phyloP scores from a whole-genome alignment of 805 yeast species.

The Kuraishia piskuri region DNA sequence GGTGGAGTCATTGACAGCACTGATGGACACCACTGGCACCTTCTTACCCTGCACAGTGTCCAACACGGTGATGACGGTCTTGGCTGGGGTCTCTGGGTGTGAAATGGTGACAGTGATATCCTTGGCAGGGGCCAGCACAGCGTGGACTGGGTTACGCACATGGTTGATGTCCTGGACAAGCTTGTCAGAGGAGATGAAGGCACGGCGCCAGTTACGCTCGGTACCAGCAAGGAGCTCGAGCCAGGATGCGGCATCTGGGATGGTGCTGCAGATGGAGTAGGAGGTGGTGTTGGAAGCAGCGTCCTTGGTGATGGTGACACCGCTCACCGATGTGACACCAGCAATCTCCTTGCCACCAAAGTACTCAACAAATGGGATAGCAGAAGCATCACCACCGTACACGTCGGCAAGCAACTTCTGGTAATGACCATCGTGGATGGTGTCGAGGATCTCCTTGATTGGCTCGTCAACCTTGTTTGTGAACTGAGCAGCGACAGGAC shows the following conservation, averaged over 20 bases:
- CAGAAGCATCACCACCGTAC: slow-evolving; percentile 61
- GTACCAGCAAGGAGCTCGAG: slow-evolving; percentile 74
- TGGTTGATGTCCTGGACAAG: slow-evolving; percentile 82
- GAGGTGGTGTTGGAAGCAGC: slow-evolving; percentile 21
- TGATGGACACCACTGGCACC: slow-evolving; percentile 58
- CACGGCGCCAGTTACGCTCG: slow-evolving; percentile 80
- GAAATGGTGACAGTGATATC: slow-evolving; percentile 54
- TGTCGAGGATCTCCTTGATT: slow-evolving; percentile 80
- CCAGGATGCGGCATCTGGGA: slow-evolving; percentile 48
- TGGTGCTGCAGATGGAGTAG: slow-evolving; percentile 28
- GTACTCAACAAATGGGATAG: slow-evolving; percentile 84
- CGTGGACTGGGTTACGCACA: slow-evolving; percentile 69
- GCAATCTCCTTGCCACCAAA: slow-evolving; percentile 62
- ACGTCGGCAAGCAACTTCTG: slow-evolving; percentile 54
- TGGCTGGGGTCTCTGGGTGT: slow-evolving; percentile 38
- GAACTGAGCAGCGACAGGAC: slow-evolving; percentile 96
- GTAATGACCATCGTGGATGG: slow-evolving; percentile 87
- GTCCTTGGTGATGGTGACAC: slow-evolving; percentile 25
- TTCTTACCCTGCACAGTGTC: slow-evolving; percentile 69
- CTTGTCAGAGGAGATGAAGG: slow-evolving; percentile 70
- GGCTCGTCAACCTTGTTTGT: slow-evolving; percentile 87
- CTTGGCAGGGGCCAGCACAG: slow-evolving; percentile 68
- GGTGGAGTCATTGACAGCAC: slow-evolving; percentile 35
- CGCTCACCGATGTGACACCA: slow-evolving; percentile 22
- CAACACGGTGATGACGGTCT: slow-evolving; percentile 53